Evolutionary conservation across 139 green algal species (phyloP).

Genomic region (Dunaliella primolecta): DNA sequence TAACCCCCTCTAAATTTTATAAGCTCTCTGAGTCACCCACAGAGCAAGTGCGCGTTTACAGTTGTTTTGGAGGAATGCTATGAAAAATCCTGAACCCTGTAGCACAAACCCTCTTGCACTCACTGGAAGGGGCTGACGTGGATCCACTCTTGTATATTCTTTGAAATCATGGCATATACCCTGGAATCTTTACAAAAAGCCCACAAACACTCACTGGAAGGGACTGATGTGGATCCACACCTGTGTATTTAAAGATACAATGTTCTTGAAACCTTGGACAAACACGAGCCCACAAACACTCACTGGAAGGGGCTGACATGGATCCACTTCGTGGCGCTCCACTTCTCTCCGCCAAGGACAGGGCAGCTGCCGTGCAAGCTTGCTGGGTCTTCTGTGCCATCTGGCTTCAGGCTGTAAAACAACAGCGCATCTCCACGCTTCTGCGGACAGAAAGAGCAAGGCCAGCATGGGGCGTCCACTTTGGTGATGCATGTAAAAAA

Average conservation of each 20-base stretch:
- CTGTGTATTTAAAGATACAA: conserved; percentile 52
- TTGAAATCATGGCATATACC: neutral
- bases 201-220: conserved; percentile 33
- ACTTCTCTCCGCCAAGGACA: conserved; percentile 56
- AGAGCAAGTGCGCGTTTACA: neutral
- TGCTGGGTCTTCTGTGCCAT: conserved; percentile 37
- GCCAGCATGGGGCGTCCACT: no score
- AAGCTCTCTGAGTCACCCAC: neutral
- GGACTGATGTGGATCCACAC: conserved; percentile 77
- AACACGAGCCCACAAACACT: neutral
- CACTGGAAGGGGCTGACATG: conserved; percentile 55
- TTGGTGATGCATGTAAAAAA: no score
- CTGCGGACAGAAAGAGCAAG: no score
- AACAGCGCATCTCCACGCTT: conserved; percentile 53
- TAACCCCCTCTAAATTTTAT: neutral
- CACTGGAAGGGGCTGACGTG: conserved; percentile 55
- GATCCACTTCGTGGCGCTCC: conserved; percentile 86
- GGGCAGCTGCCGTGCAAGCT: conserved; percentile 61
- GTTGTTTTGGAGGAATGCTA: no score
- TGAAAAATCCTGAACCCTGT: neutral
- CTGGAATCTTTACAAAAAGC: neutral
- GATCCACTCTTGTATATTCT: conserved; percentile 70
- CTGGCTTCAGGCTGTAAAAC: conserved; percentile 57
- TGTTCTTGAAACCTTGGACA: neutral
- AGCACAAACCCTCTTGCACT: neutral